A percentile compares a stretch with the other conserved stretches of the same genome.
phyloP scores from a whole-genome alignment of 1,284 basidiomycete species.

The Puccinia hordei region DNA sequence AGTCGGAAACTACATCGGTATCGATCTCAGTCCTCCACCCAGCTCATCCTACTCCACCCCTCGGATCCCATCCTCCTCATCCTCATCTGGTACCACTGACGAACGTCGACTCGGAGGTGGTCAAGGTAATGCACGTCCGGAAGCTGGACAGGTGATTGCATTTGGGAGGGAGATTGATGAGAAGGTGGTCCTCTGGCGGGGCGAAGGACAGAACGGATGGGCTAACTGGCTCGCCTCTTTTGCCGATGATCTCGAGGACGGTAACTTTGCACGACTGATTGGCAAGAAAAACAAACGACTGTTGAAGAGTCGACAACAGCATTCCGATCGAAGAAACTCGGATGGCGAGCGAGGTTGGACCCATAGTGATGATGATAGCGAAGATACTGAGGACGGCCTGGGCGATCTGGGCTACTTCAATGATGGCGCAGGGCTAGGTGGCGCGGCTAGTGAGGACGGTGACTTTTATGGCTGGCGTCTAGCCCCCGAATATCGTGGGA shows the following conservation, averaged over 20 bases:
- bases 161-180: constrained; percentile 98
- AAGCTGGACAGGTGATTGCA: constrained; percentile 87
- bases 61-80: not conserved
- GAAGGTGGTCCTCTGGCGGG: constrained; percentile 77
- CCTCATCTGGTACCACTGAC: constrained; percentile 6
- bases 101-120: constrained; percentile 32
- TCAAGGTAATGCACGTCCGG: constrained; percentile 42
- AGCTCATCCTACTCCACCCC: not conserved
- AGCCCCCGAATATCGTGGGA: constrained; percentile 80
- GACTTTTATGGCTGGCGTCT: constrained; percentile 64
- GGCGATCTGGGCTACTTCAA: constrained; percentile 76
- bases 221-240: constrained; percentile 90
- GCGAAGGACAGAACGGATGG: constrained; percentile 86
- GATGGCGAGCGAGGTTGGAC: constrained; percentile 48
- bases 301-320: not conserved
- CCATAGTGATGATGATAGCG: constrained; percentile 43
- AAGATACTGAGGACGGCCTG: constrained; percentile 53
- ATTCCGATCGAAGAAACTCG: constrained; percentile 31
- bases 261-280: constrained; percentile 63
- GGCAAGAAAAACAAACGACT: constrained; percentile 26
- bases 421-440: constrained; percentile 71
- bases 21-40: constrained; percentile 80
- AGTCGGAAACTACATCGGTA: constrained; percentile 92
- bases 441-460: constrained; percentile 70
- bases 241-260: constrained; percentile 86